phyloP scores from a whole-genome alignment of 73 alveolate genomes.

The Paraurostyla sp. region DNA sequence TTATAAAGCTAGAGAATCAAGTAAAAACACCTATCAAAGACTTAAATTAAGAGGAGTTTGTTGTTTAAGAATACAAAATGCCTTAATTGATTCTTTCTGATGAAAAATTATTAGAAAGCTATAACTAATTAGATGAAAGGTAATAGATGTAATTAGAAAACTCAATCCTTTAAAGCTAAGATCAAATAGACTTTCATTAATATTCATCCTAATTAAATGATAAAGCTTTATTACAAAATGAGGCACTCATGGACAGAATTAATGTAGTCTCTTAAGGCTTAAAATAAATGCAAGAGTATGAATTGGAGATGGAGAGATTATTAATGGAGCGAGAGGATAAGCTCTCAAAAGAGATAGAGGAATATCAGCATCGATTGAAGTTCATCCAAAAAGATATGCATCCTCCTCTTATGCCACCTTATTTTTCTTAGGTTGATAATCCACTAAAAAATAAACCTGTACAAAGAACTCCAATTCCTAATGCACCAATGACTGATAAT shows the following conservation, averaged over 20 bases:
- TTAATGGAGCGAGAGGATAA: slow-evolving; percentile 49
- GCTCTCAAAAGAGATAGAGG: slow-evolving; percentile 37
- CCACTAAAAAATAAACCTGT: slow-evolving; percentile 45
- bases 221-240: not conserved
- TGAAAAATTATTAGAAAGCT: slow-evolving; percentile 1
- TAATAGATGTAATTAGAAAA: not conserved
- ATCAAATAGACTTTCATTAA: not conserved
- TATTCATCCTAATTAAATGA: not conserved
- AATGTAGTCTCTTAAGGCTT: slow-evolving; percentile 13
- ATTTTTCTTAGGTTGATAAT: not conserved
- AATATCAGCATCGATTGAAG: slow-evolving; percentile 9
- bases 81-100: slow-evolving; percentile 14
- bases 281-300: slow-evolving; percentile 38
- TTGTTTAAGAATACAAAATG: not conserved
- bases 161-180: not conserved
- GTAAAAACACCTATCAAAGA: no score
- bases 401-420: slow-evolving; percentile 47
- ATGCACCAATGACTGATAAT: slow-evolving; percentile 49
- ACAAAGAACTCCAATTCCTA: slow-evolving; percentile 12
- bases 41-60: not conserved
- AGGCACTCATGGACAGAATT: slow-evolving; percentile 3
- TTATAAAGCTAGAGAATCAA: not conserved
- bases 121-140: not conserved
- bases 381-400: slow-evolving; percentile 36
- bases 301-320: slow-evolving; percentile 46